Evolutionary conservation across 2,329 filamentous ascomycete species (phyloP).

Genomic region (Colletotrichum melonis): DNA sequence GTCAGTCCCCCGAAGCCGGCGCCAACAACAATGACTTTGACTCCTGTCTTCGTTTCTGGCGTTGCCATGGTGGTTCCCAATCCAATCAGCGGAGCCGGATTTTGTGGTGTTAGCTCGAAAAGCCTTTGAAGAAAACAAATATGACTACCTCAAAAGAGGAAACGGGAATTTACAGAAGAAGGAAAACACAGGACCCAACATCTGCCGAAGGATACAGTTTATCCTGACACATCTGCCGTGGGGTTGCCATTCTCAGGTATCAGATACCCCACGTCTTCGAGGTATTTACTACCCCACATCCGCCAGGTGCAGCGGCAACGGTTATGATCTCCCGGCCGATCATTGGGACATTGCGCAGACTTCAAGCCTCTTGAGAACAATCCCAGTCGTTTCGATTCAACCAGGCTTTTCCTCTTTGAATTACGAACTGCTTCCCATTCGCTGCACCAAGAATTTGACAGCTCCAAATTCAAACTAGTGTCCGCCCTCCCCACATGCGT

Average conservation of each 20-base stretch:
- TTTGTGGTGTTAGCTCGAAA: background rate
- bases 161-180: background rate
- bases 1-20: constrained; percentile 70
- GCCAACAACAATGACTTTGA: background rate
- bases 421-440: background rate
- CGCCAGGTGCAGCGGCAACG: background rate
- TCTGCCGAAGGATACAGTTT: constrained; percentile 2
- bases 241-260: background rate
- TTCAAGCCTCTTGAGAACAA: background rate
- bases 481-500: background rate
- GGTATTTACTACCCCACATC: constrained; percentile 8
- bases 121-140: too few species aligned
- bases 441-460: background rate
- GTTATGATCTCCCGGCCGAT: constrained; percentile 44
- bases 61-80: background rate
- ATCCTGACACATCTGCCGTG: constrained; percentile 9
- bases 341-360: constrained; percentile 53
- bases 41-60: background rate
- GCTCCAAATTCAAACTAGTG: background rate
- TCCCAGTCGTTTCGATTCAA: background rate
- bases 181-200: background rate
- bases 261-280: constrained; percentile 1
- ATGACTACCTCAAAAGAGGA: too few species aligned
- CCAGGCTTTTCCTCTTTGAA: background rate
- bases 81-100: background rate